Conservation (phyloP, 169 alveolate species). For the Plasmodium sp. region DNA sequence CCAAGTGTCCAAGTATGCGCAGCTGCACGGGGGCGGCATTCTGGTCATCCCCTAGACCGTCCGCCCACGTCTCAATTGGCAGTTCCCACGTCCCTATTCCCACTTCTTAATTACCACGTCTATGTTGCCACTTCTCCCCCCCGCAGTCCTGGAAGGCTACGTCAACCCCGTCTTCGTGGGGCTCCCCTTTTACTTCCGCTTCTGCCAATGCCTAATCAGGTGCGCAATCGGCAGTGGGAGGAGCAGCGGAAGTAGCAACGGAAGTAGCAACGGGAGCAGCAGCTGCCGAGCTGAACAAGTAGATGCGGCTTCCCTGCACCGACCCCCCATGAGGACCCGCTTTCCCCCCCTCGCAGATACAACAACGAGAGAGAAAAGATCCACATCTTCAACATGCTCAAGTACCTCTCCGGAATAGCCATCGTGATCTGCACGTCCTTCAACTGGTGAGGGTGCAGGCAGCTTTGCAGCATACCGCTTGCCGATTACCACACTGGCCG, state of each 20-base stretch:
- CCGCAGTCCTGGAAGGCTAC: conserved; percentile 77
- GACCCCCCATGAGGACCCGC: neutral
- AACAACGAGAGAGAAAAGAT: conserved; percentile 65
- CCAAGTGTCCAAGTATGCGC: conserved; percentile 60
- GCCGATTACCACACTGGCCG: neutral
- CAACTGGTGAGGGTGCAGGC: conserved; percentile 50
- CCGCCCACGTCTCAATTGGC: neutral
- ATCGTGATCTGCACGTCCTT: conserved; percentile 73
- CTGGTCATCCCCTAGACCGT: neutral
- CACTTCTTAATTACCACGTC: too few relatives aligned
- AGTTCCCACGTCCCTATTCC: too few relatives aligned
- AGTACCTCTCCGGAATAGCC: conserved; percentile 60
- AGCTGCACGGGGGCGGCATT: neutral
- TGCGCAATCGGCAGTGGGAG: neutral
- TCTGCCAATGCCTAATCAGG: conserved; percentile 89
- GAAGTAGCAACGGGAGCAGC: neutral
- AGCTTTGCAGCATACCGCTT: neutral
- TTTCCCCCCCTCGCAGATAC: conserved; percentile 74
- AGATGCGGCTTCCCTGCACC: neutral
- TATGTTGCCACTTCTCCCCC: neutral
- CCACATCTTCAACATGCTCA: conserved; percentile 38
- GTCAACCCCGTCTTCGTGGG: conserved; percentile 85
- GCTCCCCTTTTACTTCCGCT: conserved; percentile 87
- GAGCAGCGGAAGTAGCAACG: conserved; percentile 31
- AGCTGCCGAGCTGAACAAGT: neutral